Evolutionary conservation across 345 rosid species (phyloP), one percentile per base, ranked within the genome.

Genomic region (Clausena lansium): DNA sequence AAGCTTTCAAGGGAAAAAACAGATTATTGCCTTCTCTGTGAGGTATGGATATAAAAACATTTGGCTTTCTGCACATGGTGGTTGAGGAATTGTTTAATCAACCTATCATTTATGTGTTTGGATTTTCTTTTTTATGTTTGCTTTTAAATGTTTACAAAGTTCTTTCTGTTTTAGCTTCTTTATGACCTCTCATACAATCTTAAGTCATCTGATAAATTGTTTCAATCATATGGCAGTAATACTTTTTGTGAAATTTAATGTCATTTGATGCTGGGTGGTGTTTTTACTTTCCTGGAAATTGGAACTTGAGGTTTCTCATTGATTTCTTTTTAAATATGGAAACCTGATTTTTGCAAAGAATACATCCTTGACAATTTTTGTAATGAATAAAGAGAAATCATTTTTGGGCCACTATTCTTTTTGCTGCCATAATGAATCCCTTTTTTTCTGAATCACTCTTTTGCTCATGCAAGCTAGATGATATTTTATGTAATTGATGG

Each of bases 1-100:
- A 83, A 89, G 87, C 70, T 87, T 91, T 75, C 97, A 90, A 80
- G 93, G 94, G 11, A 81, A 74, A 55, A 84, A 64, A 20, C 98
- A 90, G 81, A 80, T 95, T 57, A 88, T 80, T 80, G 96, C 89
- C 50, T 95, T 95, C 83, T 89, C 96, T n/a, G n/a, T n/a, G n/a
- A n/a, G n/a, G n/a, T n/a, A n/a, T n/a, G n/a, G n/a, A n/a, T n/a
- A n/a, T n/a, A n/a, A n/a, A n/a, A n/a, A n/a, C n/a, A n/a, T n/a
- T n/a, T n/a, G n/a, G n/a, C n/a, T n/a, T n/a, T n/a, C n/a, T n/a
- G n/a, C n/a, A n/a, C n/a, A n/a, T n/a, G n/a, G n/a, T n/a, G n/a
- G n/a, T n/a, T n/a, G n/a, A n/a, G n/a, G n/a, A n/a, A n/a, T n/a
- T n/a, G n/a, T n/a, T n/a, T n/a, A n/a, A n/a, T n/a, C n/a, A n/a